phyloP scores from a whole-genome alignment of 345 rosid species.

The Bretschneidera sinensis region DNA sequence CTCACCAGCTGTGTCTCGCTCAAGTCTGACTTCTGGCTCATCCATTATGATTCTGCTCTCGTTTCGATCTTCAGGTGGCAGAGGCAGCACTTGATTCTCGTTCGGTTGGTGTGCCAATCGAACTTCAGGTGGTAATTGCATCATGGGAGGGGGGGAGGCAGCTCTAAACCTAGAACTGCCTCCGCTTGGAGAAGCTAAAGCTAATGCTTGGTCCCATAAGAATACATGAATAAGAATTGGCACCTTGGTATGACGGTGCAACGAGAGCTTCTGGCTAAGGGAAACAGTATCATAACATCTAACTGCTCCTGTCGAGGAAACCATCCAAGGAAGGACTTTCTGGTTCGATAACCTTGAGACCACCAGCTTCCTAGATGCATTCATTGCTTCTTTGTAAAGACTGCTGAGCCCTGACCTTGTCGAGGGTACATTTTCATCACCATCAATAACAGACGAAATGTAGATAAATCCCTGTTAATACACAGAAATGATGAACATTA shows the following conservation, averaged over 20 bases:
- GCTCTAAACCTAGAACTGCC: conserved; percentile 26
- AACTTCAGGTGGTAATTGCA: conserved; percentile 32
- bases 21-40: conserved; percentile 30
- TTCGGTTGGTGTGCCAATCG: conserved; percentile 32
- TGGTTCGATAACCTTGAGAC: conserved; percentile 75
- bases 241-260: conserved; percentile 81
- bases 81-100: conserved; percentile 62
- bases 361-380: conserved; percentile 51
- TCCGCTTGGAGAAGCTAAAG: conserved; percentile 23
- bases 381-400: conserved; percentile 58
- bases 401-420: conserved; percentile 70
- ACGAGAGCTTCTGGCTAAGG: conserved; percentile 84
- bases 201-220: conserved; percentile 49
- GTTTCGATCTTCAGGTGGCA: conserved; percentile 27
- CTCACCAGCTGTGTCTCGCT: conserved; percentile 71
- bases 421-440: conserved; percentile 55
- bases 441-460: conserved; percentile 74
- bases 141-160: conserved; percentile 27
- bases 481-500: too few relatives aligned
- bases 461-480: conserved; percentile 77
- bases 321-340: conserved; percentile 93
- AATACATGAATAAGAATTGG: conserved; percentile 64
- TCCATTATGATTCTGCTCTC: conserved; percentile 16
- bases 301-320: conserved; percentile 79
- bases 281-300: conserved; percentile 84